Base-by-base conservation (phyloP, 2,329 filamentous ascomycete genomes). In the Chrysosporium queenslandicum region DNA sequence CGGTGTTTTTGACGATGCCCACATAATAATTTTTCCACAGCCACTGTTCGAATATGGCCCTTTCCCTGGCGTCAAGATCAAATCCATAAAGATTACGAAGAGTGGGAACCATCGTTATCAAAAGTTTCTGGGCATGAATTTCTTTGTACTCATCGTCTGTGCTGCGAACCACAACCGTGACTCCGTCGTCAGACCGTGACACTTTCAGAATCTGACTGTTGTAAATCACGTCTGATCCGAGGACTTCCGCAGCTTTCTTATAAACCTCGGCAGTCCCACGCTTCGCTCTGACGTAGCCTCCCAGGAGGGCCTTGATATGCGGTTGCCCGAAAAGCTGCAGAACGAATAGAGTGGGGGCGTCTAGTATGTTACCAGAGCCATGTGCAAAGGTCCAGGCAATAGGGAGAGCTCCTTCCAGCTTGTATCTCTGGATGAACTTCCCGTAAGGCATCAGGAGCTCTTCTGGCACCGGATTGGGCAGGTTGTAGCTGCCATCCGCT, bases 81-180 rank as follows among this genome's bases (percentile, higher is more conserved):
- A 70, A 69, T 1, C 58, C 59, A 0, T 48, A 2, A 8, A 75
- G 62, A 41, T 64, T 65, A 0, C 64, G 55, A 4, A 67, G 45
- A 27, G 61, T 62, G 2, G 71, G 71, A 0, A 71, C 72, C n/a
- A 70, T 66, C 14, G 70, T 64, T 20, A 71, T 61, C 6, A 76
- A 55, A 2, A 76, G 52, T 46, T 70, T 68, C 32, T 64, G 64
- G 9, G 70, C 68, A 23, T 60, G 53, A 37, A 75, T 63, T 5
- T 66, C 54, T 39, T 62, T 64, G 1, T 21, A 47, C 20, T 40
- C 11, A 8, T 65, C 64, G 1, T 55, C 43, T 6, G 63, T 58
- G 1, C 67, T 69, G 16, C 58, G 51, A n/a, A 70, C 61, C 11
- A 63, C 41, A 4, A 70, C 56, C 21, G 56, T 52, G 32, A 59